These are phyloP conservation scores for slime mould (Dictyostelium discoideum) DNA, from an alignment of 78 protist species.

Conservation along the genomic window DNA sequence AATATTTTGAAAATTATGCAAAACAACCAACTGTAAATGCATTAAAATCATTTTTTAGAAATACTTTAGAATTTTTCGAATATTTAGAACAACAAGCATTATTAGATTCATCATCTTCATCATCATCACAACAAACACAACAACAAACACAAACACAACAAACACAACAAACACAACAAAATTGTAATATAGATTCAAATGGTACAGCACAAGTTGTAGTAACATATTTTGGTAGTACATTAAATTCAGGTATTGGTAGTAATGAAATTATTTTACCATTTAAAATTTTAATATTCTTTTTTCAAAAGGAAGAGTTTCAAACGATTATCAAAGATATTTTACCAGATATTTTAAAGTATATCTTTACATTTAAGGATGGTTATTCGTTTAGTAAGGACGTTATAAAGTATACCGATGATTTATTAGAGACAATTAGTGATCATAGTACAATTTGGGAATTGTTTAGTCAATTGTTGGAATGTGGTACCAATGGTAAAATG, in stretches of 20 bases:
- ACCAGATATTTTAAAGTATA: slow-evolving; percentile 25
- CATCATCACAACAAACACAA: not conserved
- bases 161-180: not conserved
- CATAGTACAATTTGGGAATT: slow-evolving; percentile 56
- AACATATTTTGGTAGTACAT: not conserved
- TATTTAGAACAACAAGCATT: slow-evolving; percentile 12
- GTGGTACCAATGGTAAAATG: not conserved
- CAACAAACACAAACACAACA: not conserved
- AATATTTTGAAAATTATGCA: slow-evolving; percentile 32
- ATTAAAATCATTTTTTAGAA: slow-evolving; percentile 19
- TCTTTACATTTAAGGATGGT: slow-evolving; percentile 67
- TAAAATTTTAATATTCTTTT: slow-evolving; percentile 40
- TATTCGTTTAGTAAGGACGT: slow-evolving; percentile 57
- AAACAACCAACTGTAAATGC: slow-evolving; percentile 56
- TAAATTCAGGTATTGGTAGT: not conserved
- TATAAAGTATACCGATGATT: slow-evolving; percentile 38
- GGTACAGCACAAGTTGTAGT: slow-evolving; percentile 22
- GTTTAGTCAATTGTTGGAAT: not conserved
- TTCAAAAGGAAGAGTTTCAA: slow-evolving; percentile 72
- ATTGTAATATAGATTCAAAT: not conserved
- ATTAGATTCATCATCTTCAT: not conserved
- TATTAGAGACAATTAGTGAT: slow-evolving; percentile 18
- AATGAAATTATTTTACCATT: slow-evolving; percentile 36
- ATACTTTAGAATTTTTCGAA: not conserved
- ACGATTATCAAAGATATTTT: slow-evolving; percentile 40